Evolutionary conservation across 2,329 filamentous ascomycete genomes (phyloP).

Genomic region (Penicillium sp.): DNA sequence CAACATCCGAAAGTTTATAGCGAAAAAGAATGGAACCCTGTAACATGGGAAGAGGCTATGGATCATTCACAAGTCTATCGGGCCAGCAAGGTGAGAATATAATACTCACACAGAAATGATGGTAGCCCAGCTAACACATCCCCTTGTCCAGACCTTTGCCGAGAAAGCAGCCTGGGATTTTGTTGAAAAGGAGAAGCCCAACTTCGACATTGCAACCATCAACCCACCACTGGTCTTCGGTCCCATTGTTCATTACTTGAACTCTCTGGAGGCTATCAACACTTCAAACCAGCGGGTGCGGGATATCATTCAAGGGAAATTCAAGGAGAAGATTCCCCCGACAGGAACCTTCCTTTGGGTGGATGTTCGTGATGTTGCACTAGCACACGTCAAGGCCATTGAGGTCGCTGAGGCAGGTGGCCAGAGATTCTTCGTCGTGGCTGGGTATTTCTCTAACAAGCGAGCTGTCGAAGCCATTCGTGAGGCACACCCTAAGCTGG

Average conservation of each 20-base stretch:
- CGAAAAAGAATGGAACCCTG: slow-evolving; percentile 46
- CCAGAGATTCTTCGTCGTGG: slow-evolving; percentile 48
- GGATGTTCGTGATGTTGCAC: slow-evolving; percentile 50
- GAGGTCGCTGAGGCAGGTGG: slow-evolving; percentile 47
- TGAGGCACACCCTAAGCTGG: slow-evolving; percentile 44
- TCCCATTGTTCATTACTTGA: slow-evolving; percentile 64
- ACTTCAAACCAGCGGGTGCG: slow-evolving; percentile 70
- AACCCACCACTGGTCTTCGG: slow-evolving; percentile 65
- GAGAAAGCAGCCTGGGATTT: slow-evolving; percentile 69
- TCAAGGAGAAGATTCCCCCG: slow-evolving; percentile 57
- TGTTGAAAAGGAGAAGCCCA: slow-evolving; percentile 55
- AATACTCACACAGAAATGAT: neutral
- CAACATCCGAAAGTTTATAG: slow-evolving; percentile 37
- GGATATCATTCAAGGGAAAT: slow-evolving; percentile 63
- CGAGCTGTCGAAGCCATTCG: slow-evolving; percentile 44
- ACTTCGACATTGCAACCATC: slow-evolving; percentile 62
- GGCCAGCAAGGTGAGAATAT: slow-evolving; percentile 53
- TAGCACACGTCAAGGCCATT: slow-evolving; percentile 50
- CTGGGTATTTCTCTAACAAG: slow-evolving; percentile 45
- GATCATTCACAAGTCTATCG: slow-evolving; percentile 42
- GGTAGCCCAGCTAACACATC: slow-evolving; percentile 7
- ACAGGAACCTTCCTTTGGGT: slow-evolving; percentile 63
- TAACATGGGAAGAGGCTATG: slow-evolving; percentile 44
- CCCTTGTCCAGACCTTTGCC: slow-evolving; percentile 51
- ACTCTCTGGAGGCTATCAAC: slow-evolving; percentile 65